Base-by-base conservation (phyloP, 2,329 filamentous ascomycete genomes). In the Trichocomaceae sp. region DNA sequence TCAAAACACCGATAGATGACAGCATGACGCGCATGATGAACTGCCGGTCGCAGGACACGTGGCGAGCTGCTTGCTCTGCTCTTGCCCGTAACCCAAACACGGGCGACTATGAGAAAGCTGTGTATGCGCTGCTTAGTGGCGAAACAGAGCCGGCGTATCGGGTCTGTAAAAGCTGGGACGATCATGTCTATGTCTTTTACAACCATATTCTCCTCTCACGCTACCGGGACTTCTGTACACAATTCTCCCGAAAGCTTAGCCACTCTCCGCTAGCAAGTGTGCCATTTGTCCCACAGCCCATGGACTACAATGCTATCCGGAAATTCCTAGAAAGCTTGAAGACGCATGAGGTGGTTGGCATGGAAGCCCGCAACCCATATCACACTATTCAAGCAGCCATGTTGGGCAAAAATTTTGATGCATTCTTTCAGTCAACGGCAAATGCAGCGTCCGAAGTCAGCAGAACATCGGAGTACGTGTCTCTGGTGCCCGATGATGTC, bases 81-180 rank as follows among this genome's bases (percentile, higher is more conserved):
- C 64, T 76, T 41, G 84, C 86, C 20, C 73, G 72, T 47, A 83
- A 87, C 50, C 83, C 84, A 2, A 83, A 83, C 23, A 81, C 81
- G 1, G 85, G 88, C 62, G 82, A 87, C 50, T 92, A 90, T 64
- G 90, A 99, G 72, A 83, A 85, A 54, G 93, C 92, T 17, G 90
- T 96, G 0, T 96, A 96, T 66, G 92, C 90, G 26, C 74, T 96
- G 12, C 78, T 99, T n/a, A 86, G 87, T 42, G 93, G 93, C 49
- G 90, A 96, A 65, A 80, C 90, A 49, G 75, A 81, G 37, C 88
- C 86, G 50, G 88, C 95, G 10, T 84, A 88, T 65, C 82, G 83
- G 60, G 83, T 92, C 39, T 90, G 88, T 66, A 79, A 81, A 50
- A 83, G 80, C 20, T 95, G 90, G 86, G 89, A 96, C 61, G 92